These are phyloP conservation scores for Vaccinium myrtillus DNA, from an alignment of 148 eudicot genomes.

Conservation along the genomic window DNA sequence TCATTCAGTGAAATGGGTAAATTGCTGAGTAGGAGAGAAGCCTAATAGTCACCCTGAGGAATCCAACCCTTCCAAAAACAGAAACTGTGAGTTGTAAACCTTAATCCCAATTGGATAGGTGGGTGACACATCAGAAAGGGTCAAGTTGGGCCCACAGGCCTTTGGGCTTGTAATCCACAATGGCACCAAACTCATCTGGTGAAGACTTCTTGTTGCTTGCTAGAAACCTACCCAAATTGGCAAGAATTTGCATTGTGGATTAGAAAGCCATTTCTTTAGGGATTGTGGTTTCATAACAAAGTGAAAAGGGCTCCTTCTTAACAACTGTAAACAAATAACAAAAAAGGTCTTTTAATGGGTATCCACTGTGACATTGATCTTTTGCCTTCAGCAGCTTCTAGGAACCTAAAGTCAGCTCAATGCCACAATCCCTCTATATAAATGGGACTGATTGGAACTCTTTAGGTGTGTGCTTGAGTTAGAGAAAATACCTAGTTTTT, in stretches of 20 bases:
- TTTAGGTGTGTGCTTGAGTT: background rate
- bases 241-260: background rate
- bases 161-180: background rate
- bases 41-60: background rate
- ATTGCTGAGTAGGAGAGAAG: background rate
- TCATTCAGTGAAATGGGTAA: background rate
- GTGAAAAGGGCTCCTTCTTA: background rate
- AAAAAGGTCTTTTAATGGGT: background rate
- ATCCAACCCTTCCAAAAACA: background rate
- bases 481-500: background rate
- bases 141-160: background rate
- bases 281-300: background rate
- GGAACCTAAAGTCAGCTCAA: background rate
- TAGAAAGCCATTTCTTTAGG: background rate
- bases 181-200: slow-evolving; percentile 1
- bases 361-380: slow-evolving; percentile 6
- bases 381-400: background rate
- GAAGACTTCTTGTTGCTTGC: background rate
- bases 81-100: slow-evolving; percentile 20
- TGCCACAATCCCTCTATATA: slow-evolving; percentile 2
- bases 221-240: background rate
- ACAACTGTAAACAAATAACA: slow-evolving; percentile 4
- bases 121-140: slow-evolving; percentile 17
- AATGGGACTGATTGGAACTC: background rate
- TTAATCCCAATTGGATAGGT: slow-evolving; percentile 20